These are phyloP conservation scores for Populus nigra DNA, from an alignment of 345 rosid genomes.

Conservation along the genomic window DNA sequence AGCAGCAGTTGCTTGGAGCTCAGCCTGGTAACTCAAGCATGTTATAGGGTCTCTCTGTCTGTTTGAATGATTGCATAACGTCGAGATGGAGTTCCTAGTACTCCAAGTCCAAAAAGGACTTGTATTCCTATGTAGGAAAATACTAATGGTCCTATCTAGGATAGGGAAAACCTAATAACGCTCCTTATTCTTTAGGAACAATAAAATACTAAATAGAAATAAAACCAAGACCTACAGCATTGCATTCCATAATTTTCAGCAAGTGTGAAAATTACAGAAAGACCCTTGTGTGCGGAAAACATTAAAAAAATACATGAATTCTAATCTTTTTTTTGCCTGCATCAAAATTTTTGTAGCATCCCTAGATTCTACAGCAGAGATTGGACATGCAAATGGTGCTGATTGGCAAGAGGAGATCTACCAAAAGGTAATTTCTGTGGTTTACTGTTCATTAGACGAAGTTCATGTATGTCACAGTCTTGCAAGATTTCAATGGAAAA, in stretches of 20 bases:
- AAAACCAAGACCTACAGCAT: not conserved
- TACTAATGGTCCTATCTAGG: too few relatives aligned
- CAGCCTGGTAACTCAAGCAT: slow-evolving; percentile 61
- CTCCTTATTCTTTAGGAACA: not conserved
- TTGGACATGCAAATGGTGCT: slow-evolving; percentile 58
- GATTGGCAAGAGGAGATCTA: slow-evolving; percentile 94
- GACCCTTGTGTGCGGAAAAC: too few relatives aligned
- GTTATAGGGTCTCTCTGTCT: too few relatives aligned
- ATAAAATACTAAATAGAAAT: not conserved
- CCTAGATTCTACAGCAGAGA: slow-evolving; percentile 69
- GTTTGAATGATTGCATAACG: too few relatives aligned
- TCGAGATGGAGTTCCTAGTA: too few relatives aligned
- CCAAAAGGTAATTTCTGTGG: slow-evolving; percentile 57
- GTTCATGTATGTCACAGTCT: not conserved
- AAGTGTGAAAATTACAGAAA: too few relatives aligned
- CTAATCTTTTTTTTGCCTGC: not conserved
- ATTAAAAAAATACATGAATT: too few relatives aligned
- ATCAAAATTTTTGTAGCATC: slow-evolving; percentile 50
- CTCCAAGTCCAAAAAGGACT: too few relatives aligned
- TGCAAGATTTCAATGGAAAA: not conserved
- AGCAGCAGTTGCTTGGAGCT: slow-evolving; percentile 65
- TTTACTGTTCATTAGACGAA: not conserved
- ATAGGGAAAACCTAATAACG: too few relatives aligned
- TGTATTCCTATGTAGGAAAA: not conserved
- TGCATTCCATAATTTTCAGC: not conserved